A percentile compares a stretch with the other conserved stretches of the same genome.
Conservation (phyloP, 1,284 basidiomycete genomes). For the Lignosus rhinocerotis region DNA sequence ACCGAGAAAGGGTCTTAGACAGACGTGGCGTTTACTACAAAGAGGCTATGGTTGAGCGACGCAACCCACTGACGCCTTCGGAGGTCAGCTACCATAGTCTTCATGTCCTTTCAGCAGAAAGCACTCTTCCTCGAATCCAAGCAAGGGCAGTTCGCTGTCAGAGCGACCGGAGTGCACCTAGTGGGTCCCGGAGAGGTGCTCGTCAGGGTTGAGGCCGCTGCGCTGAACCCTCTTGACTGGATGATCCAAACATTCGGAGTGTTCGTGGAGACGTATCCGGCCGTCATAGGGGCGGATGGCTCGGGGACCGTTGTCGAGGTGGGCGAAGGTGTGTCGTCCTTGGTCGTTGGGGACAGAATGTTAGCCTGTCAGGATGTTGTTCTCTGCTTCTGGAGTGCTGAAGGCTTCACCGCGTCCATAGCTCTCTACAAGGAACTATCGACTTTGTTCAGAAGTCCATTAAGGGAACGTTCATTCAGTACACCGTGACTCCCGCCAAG, state of each 20-base stretch:
- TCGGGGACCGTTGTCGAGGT: conserved; percentile 56
- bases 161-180: conserved; percentile 25
- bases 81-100: neutral
- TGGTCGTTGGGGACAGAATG: conserved; percentile 61
- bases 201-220: conserved; percentile 42
- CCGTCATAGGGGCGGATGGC: conserved; percentile 56
- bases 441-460: conserved; percentile 39
- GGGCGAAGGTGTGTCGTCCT: conserved; percentile 49
- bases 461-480: conserved; percentile 45
- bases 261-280: conserved; percentile 40
- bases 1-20: neutral
- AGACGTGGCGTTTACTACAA: neutral
- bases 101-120: conserved; percentile 25
- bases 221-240: conserved; percentile 44
- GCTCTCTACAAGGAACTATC: conserved; percentile 4
- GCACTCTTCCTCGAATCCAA: conserved; percentile 29
- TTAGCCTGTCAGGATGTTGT: conserved; percentile 29
- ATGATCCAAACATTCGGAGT: conserved; percentile 36
- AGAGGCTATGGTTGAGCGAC: neutral
- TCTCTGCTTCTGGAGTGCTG: neutral
- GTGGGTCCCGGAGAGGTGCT: conserved; percentile 43
- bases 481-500: neutral
- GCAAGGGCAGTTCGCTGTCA: conserved; percentile 22
- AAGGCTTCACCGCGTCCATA: neutral
- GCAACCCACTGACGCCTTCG: neutral